Base-by-base conservation (phyloP, 495 filamentous ascomycete genomes). In the Penicillium samsonianum region DNA sequence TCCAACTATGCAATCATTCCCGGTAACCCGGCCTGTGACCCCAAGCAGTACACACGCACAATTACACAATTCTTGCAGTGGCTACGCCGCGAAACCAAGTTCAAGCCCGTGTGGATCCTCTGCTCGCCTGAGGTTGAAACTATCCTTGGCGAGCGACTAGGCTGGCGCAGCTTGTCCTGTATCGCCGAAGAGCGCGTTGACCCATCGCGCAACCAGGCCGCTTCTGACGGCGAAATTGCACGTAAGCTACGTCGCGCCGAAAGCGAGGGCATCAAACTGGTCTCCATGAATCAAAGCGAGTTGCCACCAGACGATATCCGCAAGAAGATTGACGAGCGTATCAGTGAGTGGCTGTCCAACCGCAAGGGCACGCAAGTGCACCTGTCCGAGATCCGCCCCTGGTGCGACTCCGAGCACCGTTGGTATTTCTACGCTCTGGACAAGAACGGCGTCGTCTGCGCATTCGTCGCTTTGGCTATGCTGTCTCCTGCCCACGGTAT, bases 281-380 rank as follows among this genome's bases (percentile, higher is more conserved):
- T 84, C 59, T 83, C 87, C 20, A 73, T 88, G 12, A 76, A 78
- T 17, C 74, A 86, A 50, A 86, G 87, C 35, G 77, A 85, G 54
- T 72, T 82, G 41, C 72, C 85, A 0, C 75, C 86, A 0, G 79
- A 90, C 0, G 84, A 90, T 3, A 65, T 90, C 41, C 79, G 81
- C 42, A 65, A 78, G 23, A 83, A 85, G 62, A 82, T 87, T 63
- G 87, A 94, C 67, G 78, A 81, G 58, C 83, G 87, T 37, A 84
- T 96, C 55, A 59, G 82, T 47, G 87, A 92, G 64, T 96, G 90
- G 91, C 86, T 91, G 57, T 71, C 75, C 50, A 83, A 80, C 69
- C 87, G 91, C 63, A 91, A 91, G 73, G 90, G 89, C 55, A 86
- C 81, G 23, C 90, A 94, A 69, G 87, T 94, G 30, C 91, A 94